Base-by-base conservation (phyloP, 2,329 filamentous ascomycete species). In the Scedosporium dehoogii region DNA sequence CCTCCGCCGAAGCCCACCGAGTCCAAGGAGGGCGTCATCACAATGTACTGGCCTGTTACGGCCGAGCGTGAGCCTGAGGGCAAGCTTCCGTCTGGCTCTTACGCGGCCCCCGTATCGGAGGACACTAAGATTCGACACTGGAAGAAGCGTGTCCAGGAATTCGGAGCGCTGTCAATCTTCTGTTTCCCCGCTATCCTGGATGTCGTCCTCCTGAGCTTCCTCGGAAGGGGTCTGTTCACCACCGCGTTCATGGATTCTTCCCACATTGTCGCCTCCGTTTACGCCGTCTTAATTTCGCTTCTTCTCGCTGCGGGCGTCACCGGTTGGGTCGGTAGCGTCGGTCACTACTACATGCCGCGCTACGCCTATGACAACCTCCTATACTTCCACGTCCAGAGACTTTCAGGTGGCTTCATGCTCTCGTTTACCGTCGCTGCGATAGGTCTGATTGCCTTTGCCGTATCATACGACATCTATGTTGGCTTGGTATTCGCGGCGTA, bases 181-280 rank as follows among this genome's bases (percentile, higher is more conserved):
- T 84, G 83, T 9, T 78, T 87, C 53, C 85, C 85, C 0, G 85
- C 84, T 25, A 75, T 87, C 59, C 76, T 87, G 48, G 85, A 87
- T 68, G 84, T 87, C 44, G 58, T 85, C 9, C 71, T 87, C 6
- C 73, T 87, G 21, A 84, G 82, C 1, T 81, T 83, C 21, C 77
- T 81, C 27, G 84, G 84, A 1, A 79, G 84, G 61, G 85, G 85
- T 7, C 71, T 87, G 23, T 87, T 86, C 68, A 77, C 87, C 56
- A 85, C 81, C 27, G 78, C 78, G 1, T 81, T 75, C 64, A 86
- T 87, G 84, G 69, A 73, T 6, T 70, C 74, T 0, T 74, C 81
- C 38, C 76, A 81, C 63, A 74, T 79, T 33, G 80, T 78, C 66
- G 83, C 83, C 1, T 85, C 83, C 1, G 73, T 71, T 16, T 77